Evolutionary conservation across 1,139 yeast species (phyloP).

Genomic region (Protomyces macrosporus): DNA sequence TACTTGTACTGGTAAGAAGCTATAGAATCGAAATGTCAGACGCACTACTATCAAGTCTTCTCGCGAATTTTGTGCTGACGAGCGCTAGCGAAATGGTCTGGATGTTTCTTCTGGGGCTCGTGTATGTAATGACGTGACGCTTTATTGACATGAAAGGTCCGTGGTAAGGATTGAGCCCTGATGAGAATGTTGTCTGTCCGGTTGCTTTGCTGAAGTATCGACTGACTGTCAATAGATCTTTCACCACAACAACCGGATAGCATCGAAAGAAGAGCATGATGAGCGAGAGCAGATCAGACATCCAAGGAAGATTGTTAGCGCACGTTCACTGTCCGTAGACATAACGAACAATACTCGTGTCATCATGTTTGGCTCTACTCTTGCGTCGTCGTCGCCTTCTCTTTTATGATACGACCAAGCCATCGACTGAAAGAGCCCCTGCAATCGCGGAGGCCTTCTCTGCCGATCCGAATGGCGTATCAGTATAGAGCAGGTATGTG

Average conservation of each 20-base stretch:
- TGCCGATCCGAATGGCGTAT: too few relatives aligned
- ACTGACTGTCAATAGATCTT: background rate
- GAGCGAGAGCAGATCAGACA: background rate
- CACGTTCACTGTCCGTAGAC: constrained; percentile 2
- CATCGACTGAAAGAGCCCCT: too few relatives aligned
- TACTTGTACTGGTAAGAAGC: too few relatives aligned
- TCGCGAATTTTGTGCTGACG: background rate
- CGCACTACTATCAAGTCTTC: constrained; percentile 1
- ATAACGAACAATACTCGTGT: background rate
- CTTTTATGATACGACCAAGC: too few relatives aligned
- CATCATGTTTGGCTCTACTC: background rate
- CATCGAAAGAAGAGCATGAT: background rate
- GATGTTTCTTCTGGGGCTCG: background rate
- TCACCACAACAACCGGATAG: background rate
- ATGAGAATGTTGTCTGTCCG: background rate
- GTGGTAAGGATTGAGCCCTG: constrained; percentile 1
- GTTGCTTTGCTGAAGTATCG: background rate
- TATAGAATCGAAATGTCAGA: background rate
- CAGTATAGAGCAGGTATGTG: too few relatives aligned
- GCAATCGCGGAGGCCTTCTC: too few relatives aligned
- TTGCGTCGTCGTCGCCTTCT: too few relatives aligned
- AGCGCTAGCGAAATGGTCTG: background rate
- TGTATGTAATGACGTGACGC: background rate
- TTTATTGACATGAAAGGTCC: background rate
- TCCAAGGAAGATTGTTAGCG: constrained; percentile 1